Conservation (phyloP, 495 filamentous ascomycete species). For the Xylaria nigripes region DNA sequence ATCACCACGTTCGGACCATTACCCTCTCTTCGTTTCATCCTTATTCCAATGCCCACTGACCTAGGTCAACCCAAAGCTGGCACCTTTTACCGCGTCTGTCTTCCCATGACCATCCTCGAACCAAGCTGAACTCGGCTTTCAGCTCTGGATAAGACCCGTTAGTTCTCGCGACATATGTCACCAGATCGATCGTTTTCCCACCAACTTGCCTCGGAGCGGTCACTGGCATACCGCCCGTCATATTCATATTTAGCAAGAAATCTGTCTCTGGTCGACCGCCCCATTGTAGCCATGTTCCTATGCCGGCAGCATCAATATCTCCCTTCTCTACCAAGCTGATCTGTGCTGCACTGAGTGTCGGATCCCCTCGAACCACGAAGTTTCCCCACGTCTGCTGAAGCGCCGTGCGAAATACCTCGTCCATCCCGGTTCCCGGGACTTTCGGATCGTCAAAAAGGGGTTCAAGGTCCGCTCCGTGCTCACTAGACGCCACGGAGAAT, state of each 20-base stretch:
- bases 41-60: constrained; percentile 19
- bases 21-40: not conserved
- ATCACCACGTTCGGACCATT: too few relatives aligned
- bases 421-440: constrained; percentile 6
- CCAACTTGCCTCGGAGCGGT: not conserved
- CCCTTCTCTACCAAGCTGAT: constrained; percentile 8
- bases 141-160: constrained; percentile 27
- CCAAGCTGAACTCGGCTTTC: constrained; percentile 38
- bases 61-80: constrained; percentile 48
- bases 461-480: constrained; percentile 46
- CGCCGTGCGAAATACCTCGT: constrained; percentile 22
- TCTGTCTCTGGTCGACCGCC: constrained; percentile 25
- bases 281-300: constrained; percentile 18
- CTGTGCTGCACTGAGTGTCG: constrained; percentile 33
- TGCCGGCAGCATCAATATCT: constrained; percentile 13
- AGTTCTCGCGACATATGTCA: constrained; percentile 19
- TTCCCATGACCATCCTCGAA: constrained; percentile 49
- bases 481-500: constrained; percentile 47
- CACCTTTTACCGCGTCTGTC: constrained; percentile 47
- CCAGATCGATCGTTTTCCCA: constrained; percentile 7
- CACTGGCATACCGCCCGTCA: constrained; percentile 39
- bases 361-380: constrained; percentile 47
- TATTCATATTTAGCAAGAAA: constrained; percentile 44
- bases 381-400: constrained; percentile 38
- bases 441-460: constrained; percentile 15